Conservation (phyloP, 305 asterid species). For the Lippia alba region DNA sequence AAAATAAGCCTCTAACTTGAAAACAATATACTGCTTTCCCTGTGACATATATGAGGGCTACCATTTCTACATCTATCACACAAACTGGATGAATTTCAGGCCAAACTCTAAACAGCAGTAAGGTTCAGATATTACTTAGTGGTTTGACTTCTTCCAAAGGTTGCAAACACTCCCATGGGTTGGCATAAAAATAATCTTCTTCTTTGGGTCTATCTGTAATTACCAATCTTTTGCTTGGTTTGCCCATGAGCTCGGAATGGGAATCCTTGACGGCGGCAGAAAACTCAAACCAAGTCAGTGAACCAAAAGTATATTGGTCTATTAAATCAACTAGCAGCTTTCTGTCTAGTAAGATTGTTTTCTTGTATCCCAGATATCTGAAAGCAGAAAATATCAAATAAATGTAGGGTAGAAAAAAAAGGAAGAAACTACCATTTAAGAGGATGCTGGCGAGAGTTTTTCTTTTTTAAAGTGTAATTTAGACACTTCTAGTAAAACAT, state of each 20-base stretch:
- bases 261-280: slow-evolving; percentile 50
- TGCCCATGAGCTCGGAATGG: slow-evolving; percentile 56
- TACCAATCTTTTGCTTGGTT: slow-evolving; percentile 44
- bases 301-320: slow-evolving; percentile 47
- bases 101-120: slow-evolving; percentile 12
- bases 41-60: not conserved
- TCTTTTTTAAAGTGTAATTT: not conserved
- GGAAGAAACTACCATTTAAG: not conserved
- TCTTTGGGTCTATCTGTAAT: slow-evolving; percentile 61
- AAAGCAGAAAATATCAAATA: slow-evolving; percentile 6
- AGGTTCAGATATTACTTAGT: slow-evolving; percentile 1
- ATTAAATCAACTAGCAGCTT: slow-evolving; percentile 48
- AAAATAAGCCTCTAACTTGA: not conserved
- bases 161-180: not conserved
- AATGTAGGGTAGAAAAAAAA: not conserved
- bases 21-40: not conserved
- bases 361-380: slow-evolving; percentile 57
- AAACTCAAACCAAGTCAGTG: slow-evolving; percentile 52
- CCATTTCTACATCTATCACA: slow-evolving; percentile 1
- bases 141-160: not conserved
- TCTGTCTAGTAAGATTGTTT: slow-evolving; percentile 51
- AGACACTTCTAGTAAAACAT: no score
- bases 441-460: not conserved
- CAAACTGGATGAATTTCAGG: not conserved
- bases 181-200: slow-evolving; percentile 24